phyloP scores from a whole-genome alignment of 495 filamentous ascomycete genomes.

The Aspergillus mulundensis region DNA sequence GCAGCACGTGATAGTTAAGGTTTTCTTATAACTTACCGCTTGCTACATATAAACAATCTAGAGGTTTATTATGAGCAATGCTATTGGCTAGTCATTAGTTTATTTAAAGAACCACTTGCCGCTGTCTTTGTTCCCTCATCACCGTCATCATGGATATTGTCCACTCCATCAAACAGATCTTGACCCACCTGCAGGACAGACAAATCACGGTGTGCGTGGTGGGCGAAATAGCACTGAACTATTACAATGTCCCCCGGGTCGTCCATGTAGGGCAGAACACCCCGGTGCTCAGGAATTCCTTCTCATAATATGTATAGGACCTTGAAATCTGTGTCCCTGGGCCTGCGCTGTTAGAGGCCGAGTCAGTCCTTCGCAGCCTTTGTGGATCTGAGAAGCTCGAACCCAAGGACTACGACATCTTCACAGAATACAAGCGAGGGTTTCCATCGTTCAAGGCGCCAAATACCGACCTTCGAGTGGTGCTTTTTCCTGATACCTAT shows the following conservation, averaged over 20 bases:
- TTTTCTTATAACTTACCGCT: no score
- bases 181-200: background rate
- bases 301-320: slow-evolving; percentile 1
- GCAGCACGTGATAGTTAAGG: no score
- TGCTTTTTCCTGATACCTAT: background rate
- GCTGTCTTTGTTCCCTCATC: background rate
- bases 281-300: background rate
- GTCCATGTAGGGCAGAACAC: slow-evolving; percentile 1
- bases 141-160: background rate
- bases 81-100: background rate
- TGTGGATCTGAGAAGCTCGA: background rate
- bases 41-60: no score
- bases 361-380: background rate
- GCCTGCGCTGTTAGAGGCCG: background rate
- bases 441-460: background rate
- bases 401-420: background rate
- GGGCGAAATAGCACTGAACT: slow-evolving; percentile 9
- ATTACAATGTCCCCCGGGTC: slow-evolving; percentile 5
- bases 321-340: slow-evolving; percentile 3
- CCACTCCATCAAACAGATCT: background rate
- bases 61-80: no score
- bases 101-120: background rate
- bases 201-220: background rate
- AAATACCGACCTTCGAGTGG: background rate
- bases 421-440: slow-evolving; percentile 5